phyloP scores from a whole-genome alignment of 306 rosid species.

The Crataegus laevigata region DNA sequence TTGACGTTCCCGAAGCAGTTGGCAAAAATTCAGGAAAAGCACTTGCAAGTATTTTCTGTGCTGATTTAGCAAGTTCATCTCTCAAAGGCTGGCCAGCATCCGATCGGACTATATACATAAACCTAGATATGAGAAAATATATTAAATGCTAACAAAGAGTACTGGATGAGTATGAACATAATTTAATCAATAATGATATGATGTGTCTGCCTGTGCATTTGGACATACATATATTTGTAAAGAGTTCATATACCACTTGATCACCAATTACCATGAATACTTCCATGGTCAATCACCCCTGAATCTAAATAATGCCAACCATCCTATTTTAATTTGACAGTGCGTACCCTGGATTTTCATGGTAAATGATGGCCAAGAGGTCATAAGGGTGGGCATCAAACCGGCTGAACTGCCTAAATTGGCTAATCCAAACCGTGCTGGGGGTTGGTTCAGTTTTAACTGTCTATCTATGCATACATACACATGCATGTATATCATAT shows the following conservation, averaged over 20 bases:
- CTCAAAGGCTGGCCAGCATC: conserved; percentile 94
- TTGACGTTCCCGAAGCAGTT: conserved; percentile 53
- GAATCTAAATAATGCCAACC: not conserved
- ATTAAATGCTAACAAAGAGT: not conserved
- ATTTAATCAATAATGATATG: not conserved
- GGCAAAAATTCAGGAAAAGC: conserved; percentile 81
- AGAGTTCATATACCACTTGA: not conserved
- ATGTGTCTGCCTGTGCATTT: not conserved
- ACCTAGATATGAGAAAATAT: conserved; percentile 37
- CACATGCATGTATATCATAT: not conserved
- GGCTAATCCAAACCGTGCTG: not conserved
- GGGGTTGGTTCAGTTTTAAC: not conserved
- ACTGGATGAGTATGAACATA: not conserved
- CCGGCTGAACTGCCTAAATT: not conserved
- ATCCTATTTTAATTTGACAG: not conserved
- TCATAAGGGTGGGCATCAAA: not conserved
- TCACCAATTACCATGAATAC: not conserved
- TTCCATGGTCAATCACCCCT: not conserved
- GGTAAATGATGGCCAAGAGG: not conserved
- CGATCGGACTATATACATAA: conserved; percentile 81
- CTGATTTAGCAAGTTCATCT: conserved; percentile 97
- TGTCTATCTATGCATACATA: not conserved
- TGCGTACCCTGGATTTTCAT: not conserved
- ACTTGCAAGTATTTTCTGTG: conserved; percentile 81
- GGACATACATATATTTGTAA: not conserved